Evolutionary conservation across 352 stramenopile genomes (phyloP), one percentile per base, ranked within the genome.

Genomic region (Phytopythium ostracodes): DNA sequence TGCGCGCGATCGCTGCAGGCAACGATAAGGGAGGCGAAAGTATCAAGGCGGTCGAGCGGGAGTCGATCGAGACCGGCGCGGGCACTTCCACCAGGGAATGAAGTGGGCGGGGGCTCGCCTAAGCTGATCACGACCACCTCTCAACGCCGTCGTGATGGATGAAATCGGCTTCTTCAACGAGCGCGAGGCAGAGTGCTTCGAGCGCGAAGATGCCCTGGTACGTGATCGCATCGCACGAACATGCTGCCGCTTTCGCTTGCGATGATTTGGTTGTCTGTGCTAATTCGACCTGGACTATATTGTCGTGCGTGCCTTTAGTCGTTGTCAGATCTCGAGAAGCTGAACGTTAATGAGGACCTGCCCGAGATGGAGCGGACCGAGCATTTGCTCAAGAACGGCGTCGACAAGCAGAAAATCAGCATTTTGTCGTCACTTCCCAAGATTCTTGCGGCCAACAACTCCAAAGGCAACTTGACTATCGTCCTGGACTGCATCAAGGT

Each of bases 271-370:
- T 52, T 43, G 31, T 17, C 59, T 29, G n/a, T 55, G 31, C 31
- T 60, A 10, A 44, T 20, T 25, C 15, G 11, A 17, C 38, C 0
- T n/a, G 38, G 38, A 11, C 20, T 4, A 25, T 47, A 18, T 0
- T 10, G 18, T 15, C 18, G 24, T 25, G 47, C 25, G 36, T 36
- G 25, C 12, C 47, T 5, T 38, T 20, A 94, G 85, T 92, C 81
- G 5, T 75, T 84, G 66, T 92, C 85, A 25, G 85, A 94, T 59
- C 68, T 94, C 11, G 85, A 94, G 56, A 92, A 92, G 61, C 78
- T 94, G 50, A 89, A 94, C 77, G 81, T 94, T 20, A 73, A 75
- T n/a, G 85, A 94, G 71, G 84, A 94, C 53, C 84, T 94, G 68
- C 72, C 78, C 12, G 85, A 94, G 68, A 88, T 94, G 73, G 81